Evolutionary conservation across 2,329 filamentous ascomycete genomes (phyloP).

Genomic region (Beauveria sp.): DNA sequence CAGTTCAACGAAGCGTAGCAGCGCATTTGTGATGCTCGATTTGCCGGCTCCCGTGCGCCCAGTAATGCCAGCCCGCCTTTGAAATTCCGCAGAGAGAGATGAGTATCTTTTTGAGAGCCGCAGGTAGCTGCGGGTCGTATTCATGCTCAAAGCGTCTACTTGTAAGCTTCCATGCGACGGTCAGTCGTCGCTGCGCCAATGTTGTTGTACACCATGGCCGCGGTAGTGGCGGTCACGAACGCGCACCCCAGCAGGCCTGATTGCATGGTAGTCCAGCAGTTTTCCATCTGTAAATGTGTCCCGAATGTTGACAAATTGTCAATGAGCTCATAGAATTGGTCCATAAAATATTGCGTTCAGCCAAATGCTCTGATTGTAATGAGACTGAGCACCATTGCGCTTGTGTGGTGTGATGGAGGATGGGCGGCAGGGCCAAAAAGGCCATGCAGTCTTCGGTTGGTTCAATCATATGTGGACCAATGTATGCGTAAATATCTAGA

Average conservation of each 20-base stretch:
- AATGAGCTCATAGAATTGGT: background rate
- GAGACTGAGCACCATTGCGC: background rate
- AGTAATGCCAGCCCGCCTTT: too few species aligned
- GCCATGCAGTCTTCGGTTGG: background rate
- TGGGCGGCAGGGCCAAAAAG: background rate
- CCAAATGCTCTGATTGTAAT: constrained; percentile 10
- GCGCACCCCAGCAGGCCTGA: background rate
- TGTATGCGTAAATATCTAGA: background rate
- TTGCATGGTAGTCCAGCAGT: background rate
- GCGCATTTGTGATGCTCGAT: too few species aligned
- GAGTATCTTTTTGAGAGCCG: too few species aligned
- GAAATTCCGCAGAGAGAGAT: too few species aligned
- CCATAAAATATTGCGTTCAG: background rate
- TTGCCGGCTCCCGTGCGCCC: too few species aligned
- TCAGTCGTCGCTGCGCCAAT: background rate
- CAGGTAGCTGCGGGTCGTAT: background rate
- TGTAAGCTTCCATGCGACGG: too few species aligned
- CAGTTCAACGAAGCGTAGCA: too few species aligned
- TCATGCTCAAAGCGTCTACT: background rate
- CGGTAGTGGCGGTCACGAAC: constrained; percentile 1
- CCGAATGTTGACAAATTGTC: background rate
- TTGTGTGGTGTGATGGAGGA: background rate
- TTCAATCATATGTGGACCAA: background rate
- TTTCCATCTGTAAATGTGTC: background rate
- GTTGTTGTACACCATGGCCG: background rate